These are phyloP conservation scores for Magnusiomyces magnusii DNA, from an alignment of 1,139 yeast genomes.

Conservation along the genomic window DNA sequence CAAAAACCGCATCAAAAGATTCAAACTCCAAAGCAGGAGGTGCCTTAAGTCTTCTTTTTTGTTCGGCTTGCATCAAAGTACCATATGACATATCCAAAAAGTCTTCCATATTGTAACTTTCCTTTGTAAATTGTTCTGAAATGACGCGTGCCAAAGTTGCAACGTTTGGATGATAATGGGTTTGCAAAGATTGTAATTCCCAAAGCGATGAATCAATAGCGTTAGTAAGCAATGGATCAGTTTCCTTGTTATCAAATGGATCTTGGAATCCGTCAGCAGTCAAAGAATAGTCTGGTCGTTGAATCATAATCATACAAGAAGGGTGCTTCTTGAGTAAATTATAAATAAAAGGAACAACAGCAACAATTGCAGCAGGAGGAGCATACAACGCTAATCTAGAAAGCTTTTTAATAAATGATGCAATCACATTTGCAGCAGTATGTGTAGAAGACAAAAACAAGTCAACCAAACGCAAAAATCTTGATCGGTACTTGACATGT, in stretches of 20 bases:
- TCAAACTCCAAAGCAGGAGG: slow-evolving; percentile 80
- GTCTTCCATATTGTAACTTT: slow-evolving; percentile 83
- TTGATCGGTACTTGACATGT: slow-evolving; percentile 72
- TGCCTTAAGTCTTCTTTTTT: slow-evolving; percentile 56
- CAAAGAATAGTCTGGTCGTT: slow-evolving; percentile 38
- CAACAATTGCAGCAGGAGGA: slow-evolving; percentile 85
- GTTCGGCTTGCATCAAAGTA: slow-evolving; percentile 68
- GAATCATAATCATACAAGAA: slow-evolving; percentile 84
- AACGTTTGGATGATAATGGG: slow-evolving; percentile 95
- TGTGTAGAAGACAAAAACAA: slow-evolving; percentile 83
- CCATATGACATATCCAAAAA: slow-evolving; percentile 87
- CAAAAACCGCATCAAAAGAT: slow-evolving; percentile 40
- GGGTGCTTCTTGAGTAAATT: slow-evolving; percentile 88
- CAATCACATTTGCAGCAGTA: slow-evolving; percentile 72
- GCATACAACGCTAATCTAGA: slow-evolving; percentile 71
- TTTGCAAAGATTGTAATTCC: slow-evolving; percentile 76
- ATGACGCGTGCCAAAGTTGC: slow-evolving; percentile 86
- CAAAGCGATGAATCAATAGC: slow-evolving; percentile 85
- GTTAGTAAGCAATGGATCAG: slow-evolving; percentile 67
- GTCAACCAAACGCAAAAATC: slow-evolving; percentile 84
- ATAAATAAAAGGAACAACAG: slow-evolving; percentile 83
- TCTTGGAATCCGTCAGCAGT: slow-evolving; percentile 42
- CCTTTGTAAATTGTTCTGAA: slow-evolving; percentile 83
- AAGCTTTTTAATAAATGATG: slow-evolving; percentile 79
- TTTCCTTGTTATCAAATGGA: slow-evolving; percentile 56